Conservation (phyloP, 768 basidiomycete species). For the Lactarius evosmus region DNA sequence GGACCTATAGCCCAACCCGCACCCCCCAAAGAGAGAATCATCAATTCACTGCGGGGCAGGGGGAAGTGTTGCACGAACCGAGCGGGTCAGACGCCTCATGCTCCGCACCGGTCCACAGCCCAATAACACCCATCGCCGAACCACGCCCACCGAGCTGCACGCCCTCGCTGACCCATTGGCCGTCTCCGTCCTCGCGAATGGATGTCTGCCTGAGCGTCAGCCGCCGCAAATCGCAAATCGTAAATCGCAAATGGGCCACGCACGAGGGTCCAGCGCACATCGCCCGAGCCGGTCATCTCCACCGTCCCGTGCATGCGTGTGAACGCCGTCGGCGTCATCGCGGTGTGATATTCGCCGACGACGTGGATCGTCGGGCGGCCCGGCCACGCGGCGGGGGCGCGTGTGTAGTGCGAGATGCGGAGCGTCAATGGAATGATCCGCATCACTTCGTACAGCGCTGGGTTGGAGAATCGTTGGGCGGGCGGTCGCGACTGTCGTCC, state of each 20-base stretch:
- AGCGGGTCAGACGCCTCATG: constrained; percentile 46
- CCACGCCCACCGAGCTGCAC: constrained; percentile 55
- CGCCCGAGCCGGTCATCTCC: constrained; percentile 47
- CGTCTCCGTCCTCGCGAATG: constrained; percentile 32
- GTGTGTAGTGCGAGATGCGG: constrained; percentile 34
- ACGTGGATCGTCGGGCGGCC: constrained; percentile 52
- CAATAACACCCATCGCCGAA: constrained; percentile 51
- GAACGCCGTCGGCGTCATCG: constrained; percentile 41
- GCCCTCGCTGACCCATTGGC: constrained; percentile 55
- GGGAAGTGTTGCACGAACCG: constrained; percentile 33
- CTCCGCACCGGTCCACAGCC: constrained; percentile 52
- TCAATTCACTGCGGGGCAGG: background rate
- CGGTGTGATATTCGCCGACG: constrained; percentile 39
- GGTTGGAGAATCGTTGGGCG: constrained; percentile 34
- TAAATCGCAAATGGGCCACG: background rate
- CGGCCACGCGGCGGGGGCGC: constrained; percentile 30
- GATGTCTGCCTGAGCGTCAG: constrained; percentile 24
- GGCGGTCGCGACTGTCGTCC: constrained; percentile 22
- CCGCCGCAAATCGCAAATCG: background rate
- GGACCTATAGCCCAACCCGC: constrained; percentile 35
- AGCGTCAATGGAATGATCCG: constrained; percentile 54
- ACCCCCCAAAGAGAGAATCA: background rate
- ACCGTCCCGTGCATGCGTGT: constrained; percentile 44
- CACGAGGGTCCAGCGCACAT: constrained; percentile 52
- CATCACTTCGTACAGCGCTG: constrained; percentile 42